A percentile compares a stretch with the other conserved stretches of the same genome.
Conservation (phyloP, 768 basidiomycete genomes). For the Pisolithus orientalis region DNA sequence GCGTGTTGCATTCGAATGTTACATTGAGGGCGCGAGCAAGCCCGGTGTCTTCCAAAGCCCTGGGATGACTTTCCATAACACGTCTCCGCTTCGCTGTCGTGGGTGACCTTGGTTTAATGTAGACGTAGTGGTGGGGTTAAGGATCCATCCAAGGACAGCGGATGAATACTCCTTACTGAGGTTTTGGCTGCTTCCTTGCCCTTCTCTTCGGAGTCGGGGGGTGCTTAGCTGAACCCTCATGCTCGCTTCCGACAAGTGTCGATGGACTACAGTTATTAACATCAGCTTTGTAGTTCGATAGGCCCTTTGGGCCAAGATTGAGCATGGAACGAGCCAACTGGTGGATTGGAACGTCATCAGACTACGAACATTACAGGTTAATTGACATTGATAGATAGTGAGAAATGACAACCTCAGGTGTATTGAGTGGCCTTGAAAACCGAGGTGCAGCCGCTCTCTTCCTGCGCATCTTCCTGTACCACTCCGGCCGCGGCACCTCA, state of each 20-base stretch:
- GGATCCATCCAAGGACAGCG: neutral
- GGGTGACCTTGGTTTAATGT: slow-evolving; percentile 10
- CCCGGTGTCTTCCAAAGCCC: slow-evolving; percentile 2
- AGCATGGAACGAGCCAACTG: neutral
- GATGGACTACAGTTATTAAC: no score
- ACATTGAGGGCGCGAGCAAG: slow-evolving; percentile 22
- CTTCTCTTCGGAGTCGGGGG: slow-evolving; percentile 12
- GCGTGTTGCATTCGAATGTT: slow-evolving; percentile 21
- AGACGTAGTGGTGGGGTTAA: neutral
- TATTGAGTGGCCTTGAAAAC: neutral
- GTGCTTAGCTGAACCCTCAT: neutral
- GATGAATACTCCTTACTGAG: slow-evolving; percentile 19
- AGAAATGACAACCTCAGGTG: neutral
- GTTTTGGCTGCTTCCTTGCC: slow-evolving; percentile 16
- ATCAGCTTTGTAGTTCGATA: neutral
- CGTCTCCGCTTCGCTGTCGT: slow-evolving; percentile 1
- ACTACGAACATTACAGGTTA: neutral
- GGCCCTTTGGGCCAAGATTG: neutral
- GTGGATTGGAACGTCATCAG: slow-evolving; percentile 2
- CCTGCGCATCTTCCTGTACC: slow-evolving; percentile 4
- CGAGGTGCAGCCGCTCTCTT: neutral
- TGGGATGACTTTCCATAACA: neutral
- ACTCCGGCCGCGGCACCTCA: slow-evolving; percentile 10
- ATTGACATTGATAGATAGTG: neutral
- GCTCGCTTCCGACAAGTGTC: no score